These are phyloP conservation scores for Austroboletus festivus DNA, from an alignment of 768 basidiomycete genomes.

Conservation along the genomic window DNA sequence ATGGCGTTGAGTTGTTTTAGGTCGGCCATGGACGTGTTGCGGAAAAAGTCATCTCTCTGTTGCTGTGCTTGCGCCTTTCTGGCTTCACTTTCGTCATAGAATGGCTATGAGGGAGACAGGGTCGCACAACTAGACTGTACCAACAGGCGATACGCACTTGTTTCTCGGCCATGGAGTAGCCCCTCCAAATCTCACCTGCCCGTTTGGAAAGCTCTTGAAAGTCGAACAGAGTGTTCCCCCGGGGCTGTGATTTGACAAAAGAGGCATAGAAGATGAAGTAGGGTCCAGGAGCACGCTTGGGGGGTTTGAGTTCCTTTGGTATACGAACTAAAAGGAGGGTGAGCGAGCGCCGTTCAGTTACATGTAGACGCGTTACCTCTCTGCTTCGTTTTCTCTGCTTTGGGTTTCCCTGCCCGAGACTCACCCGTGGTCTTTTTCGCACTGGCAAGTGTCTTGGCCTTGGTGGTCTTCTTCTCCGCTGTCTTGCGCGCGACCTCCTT, in stretches of 20 bases:
- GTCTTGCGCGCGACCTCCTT: constrained; percentile 4
- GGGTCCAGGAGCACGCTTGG: constrained; percentile 25
- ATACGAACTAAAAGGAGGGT: constrained; percentile 14
- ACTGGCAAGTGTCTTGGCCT: constrained; percentile 3
- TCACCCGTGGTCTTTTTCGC: constrained; percentile 5
- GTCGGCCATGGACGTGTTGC: constrained; percentile 13
- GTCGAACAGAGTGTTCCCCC: background rate
- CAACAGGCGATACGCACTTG: constrained; percentile 25
- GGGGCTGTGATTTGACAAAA: constrained; percentile 6
- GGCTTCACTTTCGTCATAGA: constrained; percentile 17
- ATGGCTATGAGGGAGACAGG: constrained; percentile 21
- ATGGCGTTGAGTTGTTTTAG: constrained; percentile 33
- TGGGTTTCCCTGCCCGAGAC: background rate
- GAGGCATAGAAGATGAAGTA: constrained; percentile 26
- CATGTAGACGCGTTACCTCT: constrained; percentile 6
- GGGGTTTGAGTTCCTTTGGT: constrained; percentile 20
- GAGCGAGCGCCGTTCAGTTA: background rate
- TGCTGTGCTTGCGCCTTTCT: constrained; percentile 18
- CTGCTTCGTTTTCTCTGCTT: constrained; percentile 6
- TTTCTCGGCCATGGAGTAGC: constrained; percentile 33
- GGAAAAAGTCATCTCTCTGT: constrained; percentile 29
- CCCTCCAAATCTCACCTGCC: constrained; percentile 29
- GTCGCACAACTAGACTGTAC: background rate
- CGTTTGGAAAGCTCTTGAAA: constrained; percentile 13
- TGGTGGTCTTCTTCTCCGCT: constrained; percentile 1